Conservation (phyloP, 2,329 filamentous ascomycete species). For the Peltaster fructicola region DNA sequence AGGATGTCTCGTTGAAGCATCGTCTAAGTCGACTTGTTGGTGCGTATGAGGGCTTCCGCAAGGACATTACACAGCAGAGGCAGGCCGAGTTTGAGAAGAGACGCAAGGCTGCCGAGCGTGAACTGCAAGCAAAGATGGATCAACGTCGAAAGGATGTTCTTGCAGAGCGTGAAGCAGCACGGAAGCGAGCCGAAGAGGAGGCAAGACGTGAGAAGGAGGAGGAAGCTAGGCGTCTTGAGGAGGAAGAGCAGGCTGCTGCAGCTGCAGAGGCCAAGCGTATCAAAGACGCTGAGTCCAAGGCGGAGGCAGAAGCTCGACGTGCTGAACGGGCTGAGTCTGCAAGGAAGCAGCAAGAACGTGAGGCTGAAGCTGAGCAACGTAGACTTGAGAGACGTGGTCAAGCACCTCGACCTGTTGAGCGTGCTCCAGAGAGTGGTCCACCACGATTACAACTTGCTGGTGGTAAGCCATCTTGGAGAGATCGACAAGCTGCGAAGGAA, state of each 20-base stretch:
- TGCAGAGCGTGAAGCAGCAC: constrained; percentile 68
- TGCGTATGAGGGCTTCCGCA: constrained; percentile 69
- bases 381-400: constrained; percentile 41
- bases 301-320: constrained; percentile 47
- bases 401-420: constrained; percentile 25
- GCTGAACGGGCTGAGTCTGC: constrained; percentile 28
- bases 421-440: constrained; percentile 30
- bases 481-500: constrained; percentile 42
- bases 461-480: constrained; percentile 50
- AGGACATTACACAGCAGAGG: constrained; percentile 67
- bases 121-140: constrained; percentile 81
- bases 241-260: constrained; percentile 70
- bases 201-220: constrained; percentile 66
- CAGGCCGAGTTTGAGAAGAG: constrained; percentile 93
- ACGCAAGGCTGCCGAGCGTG: constrained; percentile 75
- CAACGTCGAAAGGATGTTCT: constrained; percentile 75
- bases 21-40: constrained; percentile 70
- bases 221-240: constrained; percentile 61
- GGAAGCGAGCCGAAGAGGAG: constrained; percentile 65
- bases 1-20: constrained; percentile 84
- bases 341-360: constrained; percentile 33
- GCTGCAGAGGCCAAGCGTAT: constrained; percentile 61
- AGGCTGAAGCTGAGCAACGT: constrained; percentile 72
- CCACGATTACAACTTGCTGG: constrained; percentile 40
- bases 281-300: constrained; percentile 39